Conservation (phyloP, 345 rosid species). For the Moringa oleifera region DNA sequence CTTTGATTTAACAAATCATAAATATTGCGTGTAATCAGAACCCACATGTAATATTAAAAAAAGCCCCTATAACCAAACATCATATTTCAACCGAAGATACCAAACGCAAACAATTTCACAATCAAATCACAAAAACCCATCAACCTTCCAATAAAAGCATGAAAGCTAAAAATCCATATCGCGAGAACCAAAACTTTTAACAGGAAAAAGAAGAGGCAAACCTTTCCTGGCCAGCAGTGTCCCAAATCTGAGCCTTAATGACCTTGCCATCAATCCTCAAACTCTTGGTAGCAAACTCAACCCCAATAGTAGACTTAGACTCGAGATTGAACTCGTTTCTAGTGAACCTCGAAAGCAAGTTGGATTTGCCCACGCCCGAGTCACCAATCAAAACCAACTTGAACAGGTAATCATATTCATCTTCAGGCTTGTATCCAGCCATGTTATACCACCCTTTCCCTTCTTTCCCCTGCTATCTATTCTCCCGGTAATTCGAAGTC, state of each 20-base stretch:
- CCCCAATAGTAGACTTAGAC: slow-evolving; percentile 58
- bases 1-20: no score
- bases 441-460: slow-evolving; percentile 9
- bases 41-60: neutral
- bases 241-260: slow-evolving; percentile 59
- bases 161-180: slow-evolving; percentile 5
- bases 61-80: neutral
- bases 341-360: slow-evolving; percentile 45
- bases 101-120: neutral
- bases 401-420: slow-evolving; percentile 53
- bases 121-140: slow-evolving; percentile 1
- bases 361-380: slow-evolving; percentile 54
- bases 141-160: neutral
- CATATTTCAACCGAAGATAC: neutral
- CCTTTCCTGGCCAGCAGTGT: slow-evolving; percentile 57
- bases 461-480: no score
- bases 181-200: neutral
- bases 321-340: slow-evolving; percentile 49
- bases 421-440: slow-evolving; percentile 47
- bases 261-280: slow-evolving; percentile 38
- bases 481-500: neutral
- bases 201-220: neutral
- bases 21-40: no score
- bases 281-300: slow-evolving; percentile 52
- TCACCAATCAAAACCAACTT: slow-evolving; percentile 59